Percentiles rank a stretch among this genome's conserved stretches.
Evolutionary conservation across 306 rosid genomes (phyloP).

Genomic region (Dicorynia guianensis): DNA sequence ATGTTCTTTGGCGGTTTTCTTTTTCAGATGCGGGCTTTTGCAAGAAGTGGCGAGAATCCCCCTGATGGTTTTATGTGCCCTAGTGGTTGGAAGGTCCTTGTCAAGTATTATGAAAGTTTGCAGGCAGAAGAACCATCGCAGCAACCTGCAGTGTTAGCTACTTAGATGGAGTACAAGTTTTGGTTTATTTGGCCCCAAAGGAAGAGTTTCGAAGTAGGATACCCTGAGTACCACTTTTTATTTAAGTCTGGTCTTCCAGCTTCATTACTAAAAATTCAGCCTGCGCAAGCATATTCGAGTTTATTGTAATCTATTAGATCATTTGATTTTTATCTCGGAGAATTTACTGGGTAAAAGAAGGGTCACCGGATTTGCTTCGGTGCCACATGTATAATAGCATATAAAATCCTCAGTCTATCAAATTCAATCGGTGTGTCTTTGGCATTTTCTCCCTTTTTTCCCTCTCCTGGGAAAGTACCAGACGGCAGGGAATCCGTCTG

Average conservation of each 20-base stretch:
- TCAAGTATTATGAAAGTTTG: slow-evolving; percentile 79
- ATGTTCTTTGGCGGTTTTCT: slow-evolving; percentile 25
- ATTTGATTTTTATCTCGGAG: slow-evolving; percentile 3
- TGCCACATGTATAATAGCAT: slow-evolving; percentile 22
- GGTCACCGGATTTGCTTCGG: slow-evolving; percentile 1
- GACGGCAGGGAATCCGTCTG: too few relatives aligned
- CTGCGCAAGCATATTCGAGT: slow-evolving; percentile 36
- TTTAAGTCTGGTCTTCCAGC: slow-evolving; percentile 45
- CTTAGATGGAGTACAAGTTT: slow-evolving; percentile 49
- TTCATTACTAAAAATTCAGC: slow-evolving; percentile 35
- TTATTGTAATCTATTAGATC: slow-evolving; percentile 39
- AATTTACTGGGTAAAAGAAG: slow-evolving; percentile 11
- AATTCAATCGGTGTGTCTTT: too few relatives aligned
- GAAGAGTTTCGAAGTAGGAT: slow-evolving; percentile 29
- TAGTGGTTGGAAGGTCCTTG: slow-evolving; percentile 92
- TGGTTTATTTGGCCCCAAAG: slow-evolving; percentile 25
- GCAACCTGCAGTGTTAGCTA: slow-evolving; percentile 69
- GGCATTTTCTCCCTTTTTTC: too few relatives aligned
- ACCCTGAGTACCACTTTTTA: slow-evolving; percentile 45
- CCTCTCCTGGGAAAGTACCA: too few relatives aligned
- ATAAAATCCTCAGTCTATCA: too few relatives aligned
- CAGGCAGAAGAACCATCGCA: slow-evolving; percentile 68
- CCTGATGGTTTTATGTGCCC: slow-evolving; percentile 99
- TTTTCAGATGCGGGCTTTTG: slow-evolving; percentile 84
- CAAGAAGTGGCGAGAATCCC: slow-evolving; percentile 87